Conservation (phyloP, 805 yeast species). For the Phaffomyces thermotolerans region DNA sequence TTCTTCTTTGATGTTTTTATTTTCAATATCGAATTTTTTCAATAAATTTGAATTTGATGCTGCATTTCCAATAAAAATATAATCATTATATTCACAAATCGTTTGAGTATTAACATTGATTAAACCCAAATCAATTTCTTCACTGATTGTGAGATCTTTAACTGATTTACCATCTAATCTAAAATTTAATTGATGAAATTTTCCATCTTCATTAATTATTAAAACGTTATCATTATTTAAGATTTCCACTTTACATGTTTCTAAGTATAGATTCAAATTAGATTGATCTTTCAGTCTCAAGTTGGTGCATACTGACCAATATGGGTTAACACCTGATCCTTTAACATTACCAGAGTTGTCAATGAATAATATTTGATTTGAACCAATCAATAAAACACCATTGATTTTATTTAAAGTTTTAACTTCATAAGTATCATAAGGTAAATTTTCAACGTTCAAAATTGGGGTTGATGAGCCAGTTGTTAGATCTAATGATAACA, state of each 20-base stretch:
- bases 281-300: slow-evolving; percentile 41
- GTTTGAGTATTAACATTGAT: slow-evolving; percentile 28
- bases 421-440: slow-evolving; percentile 64
- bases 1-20: background rate
- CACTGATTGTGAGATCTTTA: slow-evolving; percentile 18
- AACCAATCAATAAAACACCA: slow-evolving; percentile 65
- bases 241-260: slow-evolving; percentile 37
- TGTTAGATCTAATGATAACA: slow-evolving; percentile 60
- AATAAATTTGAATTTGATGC: slow-evolving; percentile 52
- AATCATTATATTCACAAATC: slow-evolving; percentile 23
- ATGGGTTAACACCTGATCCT: slow-evolving; percentile 57
- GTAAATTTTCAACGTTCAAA: slow-evolving; percentile 54
- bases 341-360: slow-evolving; percentile 68
- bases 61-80: slow-evolving; percentile 52
- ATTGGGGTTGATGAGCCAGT: slow-evolving; percentile 52
- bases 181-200: slow-evolving; percentile 23
- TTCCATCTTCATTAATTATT: slow-evolving; percentile 30
- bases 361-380: slow-evolving; percentile 69
- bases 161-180: slow-evolving; percentile 32
- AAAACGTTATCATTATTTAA: slow-evolving; percentile 29
- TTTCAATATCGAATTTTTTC: slow-evolving; percentile 17
- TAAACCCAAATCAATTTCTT: slow-evolving; percentile 19
- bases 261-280: slow-evolving; percentile 46
- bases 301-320: slow-evolving; percentile 34
- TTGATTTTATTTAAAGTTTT: slow-evolving; percentile 59